Percentiles rank a stretch among this genome's conserved stretches.
Evolutionary conservation across 2,329 filamentous ascomycete genomes (phyloP).

Genomic region (Emmonsia crescens): DNA sequence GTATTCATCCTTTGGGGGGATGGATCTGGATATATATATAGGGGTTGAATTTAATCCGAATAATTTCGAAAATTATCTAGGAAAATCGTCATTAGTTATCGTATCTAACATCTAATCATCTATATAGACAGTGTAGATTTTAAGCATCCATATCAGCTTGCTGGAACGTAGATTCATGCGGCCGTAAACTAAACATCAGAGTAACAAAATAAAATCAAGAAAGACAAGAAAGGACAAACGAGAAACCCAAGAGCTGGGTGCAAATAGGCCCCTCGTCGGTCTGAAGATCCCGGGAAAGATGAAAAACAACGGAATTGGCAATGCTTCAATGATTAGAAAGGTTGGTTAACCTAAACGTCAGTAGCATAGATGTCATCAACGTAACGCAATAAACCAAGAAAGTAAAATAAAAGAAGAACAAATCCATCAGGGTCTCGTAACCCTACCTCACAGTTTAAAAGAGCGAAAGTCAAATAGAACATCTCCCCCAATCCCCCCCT

Average conservation of each 20-base stretch:
- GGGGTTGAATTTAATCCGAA: too few relatives aligned
- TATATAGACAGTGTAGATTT: not conserved
- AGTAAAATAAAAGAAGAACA: not conserved
- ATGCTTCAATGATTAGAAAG: too few relatives aligned
- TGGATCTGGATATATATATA: too few relatives aligned
- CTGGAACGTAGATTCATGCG: not conserved
- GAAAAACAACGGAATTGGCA: not conserved
- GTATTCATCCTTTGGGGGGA: too few relatives aligned
- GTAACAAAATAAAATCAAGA: not conserved
- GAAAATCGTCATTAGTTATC: too few relatives aligned
- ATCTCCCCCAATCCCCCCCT: slow-evolving; percentile 64
- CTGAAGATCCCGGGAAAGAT: not conserved
- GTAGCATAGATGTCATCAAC: not conserved
- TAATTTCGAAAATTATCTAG: too few relatives aligned
- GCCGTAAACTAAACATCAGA: not conserved
- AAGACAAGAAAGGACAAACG: not conserved
- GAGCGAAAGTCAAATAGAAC: slow-evolving; percentile 34
- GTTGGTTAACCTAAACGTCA: not conserved
- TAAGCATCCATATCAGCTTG: not conserved
- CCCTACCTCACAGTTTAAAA: too few relatives aligned
- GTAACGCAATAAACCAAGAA: not conserved
- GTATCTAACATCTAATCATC: too few relatives aligned
- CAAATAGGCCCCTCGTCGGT: not conserved
- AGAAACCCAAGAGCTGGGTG: not conserved
- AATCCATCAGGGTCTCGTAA: not conserved